A percentile compares a stretch with the other conserved stretches of the same genome.
These are phyloP conservation scores for Sugiyamaella neomexicana DNA, from an alignment of 1,139 yeast genomes.

Conservation along the genomic window DNA sequence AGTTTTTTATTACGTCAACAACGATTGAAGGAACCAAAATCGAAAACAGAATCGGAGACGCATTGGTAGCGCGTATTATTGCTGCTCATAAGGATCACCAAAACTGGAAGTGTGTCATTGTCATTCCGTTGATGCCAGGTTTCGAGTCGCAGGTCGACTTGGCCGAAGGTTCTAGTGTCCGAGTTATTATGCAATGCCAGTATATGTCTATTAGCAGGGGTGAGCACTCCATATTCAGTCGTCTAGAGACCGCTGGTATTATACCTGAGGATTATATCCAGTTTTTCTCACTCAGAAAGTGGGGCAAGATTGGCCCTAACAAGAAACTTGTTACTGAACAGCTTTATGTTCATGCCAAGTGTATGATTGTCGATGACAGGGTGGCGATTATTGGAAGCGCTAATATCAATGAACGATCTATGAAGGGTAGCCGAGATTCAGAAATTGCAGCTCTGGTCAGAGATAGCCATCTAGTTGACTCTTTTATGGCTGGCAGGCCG, in stretches of 20 bases:
- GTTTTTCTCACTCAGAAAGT: conserved; percentile 86
- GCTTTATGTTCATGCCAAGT: conserved; percentile 89
- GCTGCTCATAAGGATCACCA: conserved; percentile 78
- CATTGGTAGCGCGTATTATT: conserved; percentile 89
- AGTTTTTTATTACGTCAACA: conserved; percentile 87
- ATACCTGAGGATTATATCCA: conserved; percentile 86
- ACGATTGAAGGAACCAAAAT: conserved; percentile 82
- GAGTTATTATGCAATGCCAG: conserved; percentile 97
- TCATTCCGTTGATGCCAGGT: conserved; percentile 97
- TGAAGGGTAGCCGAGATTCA: conserved; percentile 91
- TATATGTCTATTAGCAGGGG: conserved; percentile 93
- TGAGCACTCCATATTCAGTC: conserved; percentile 81
- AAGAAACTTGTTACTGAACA: conserved; percentile 83
- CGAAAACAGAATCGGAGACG: conserved; percentile 92
- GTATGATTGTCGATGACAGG: conserved; percentile 90
- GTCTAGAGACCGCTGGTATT: conserved; percentile 74
- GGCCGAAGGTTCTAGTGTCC: conserved; percentile 89
- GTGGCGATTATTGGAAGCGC: conserved; percentile 95
- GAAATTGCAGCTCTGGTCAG: conserved; percentile 88
- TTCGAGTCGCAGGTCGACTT: conserved; percentile 92
- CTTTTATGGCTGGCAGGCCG: conserved; percentile 79
- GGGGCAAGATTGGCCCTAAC: conserved; percentile 88
- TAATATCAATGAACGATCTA: conserved; percentile 91
- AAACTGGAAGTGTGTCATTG: conserved; percentile 84
- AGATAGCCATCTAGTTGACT: conserved; percentile 72